phyloP scores from a whole-genome alignment of 441 rosid genomes.

The Populus hybrid region DNA sequence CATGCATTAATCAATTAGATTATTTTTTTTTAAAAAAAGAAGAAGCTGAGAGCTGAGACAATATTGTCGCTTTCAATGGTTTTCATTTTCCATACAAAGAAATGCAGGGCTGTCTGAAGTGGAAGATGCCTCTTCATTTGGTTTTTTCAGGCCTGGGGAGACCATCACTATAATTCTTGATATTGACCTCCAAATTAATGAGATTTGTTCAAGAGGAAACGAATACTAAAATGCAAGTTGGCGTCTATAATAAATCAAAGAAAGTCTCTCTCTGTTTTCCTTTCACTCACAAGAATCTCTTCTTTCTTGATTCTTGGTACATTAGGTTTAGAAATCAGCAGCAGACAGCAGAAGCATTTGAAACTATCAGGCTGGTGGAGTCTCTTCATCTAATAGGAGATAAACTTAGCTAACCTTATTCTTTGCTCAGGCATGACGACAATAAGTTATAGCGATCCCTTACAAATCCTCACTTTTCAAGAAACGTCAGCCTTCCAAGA shows the following conservation, averaged over 20 bases:
- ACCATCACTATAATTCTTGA: neutral
- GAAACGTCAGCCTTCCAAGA: too few species aligned
- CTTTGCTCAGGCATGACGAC: too few species aligned
- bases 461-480: too few species aligned
- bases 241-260: conserved; percentile 7
- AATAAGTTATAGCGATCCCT: too few species aligned
- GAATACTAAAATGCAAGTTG: neutral
- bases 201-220: neutral
- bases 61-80: neutral
- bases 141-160: neutral
- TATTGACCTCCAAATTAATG: neutral
- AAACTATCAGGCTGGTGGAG: too few species aligned
- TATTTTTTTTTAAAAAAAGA: neutral
- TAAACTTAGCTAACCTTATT: too few species aligned
- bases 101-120: neutral
- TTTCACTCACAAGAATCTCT: neutral
- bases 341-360: neutral
- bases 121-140: conserved; percentile 12
- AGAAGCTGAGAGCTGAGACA: neutral
- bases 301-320: neutral
- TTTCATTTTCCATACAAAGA: neutral
- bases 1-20: neutral
- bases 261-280: neutral
- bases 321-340: neutral
- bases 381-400: too few species aligned